These are phyloP conservation scores for Tolypocladium guangdongense DNA, from an alignment of 2,329 filamentous ascomycete species.

Conservation along the genomic window DNA sequence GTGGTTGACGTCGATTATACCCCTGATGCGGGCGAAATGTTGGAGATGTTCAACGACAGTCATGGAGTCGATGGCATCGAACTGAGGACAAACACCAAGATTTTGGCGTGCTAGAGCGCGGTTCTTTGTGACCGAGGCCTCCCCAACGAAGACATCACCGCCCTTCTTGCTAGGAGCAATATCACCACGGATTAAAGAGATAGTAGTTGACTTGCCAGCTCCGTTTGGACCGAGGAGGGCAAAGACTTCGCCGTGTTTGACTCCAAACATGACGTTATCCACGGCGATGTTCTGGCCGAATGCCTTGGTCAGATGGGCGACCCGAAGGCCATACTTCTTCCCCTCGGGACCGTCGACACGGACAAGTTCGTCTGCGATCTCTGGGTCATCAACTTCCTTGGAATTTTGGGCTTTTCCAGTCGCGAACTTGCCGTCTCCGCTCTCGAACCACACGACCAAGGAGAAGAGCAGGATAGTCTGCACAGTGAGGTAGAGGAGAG, in stretches of 20 bases:
- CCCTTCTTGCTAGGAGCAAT: constrained; percentile 57
- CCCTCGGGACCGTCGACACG: constrained; percentile 38
- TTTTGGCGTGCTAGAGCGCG: constrained; percentile 62
- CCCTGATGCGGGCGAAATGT: constrained; percentile 80
- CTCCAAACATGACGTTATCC: constrained; percentile 82
- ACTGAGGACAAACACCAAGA: constrained; percentile 82
- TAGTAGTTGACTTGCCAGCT: constrained; percentile 83
- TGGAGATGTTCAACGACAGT: constrained; percentile 75
- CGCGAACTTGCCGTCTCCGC: constrained; percentile 32
- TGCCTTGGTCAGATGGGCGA: constrained; percentile 67
- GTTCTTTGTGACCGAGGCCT: constrained; percentile 59
- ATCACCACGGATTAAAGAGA: constrained; percentile 80
- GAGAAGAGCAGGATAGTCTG: constrained; percentile 63
- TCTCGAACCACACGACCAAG: constrained; percentile 70
- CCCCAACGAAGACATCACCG: constrained; percentile 72
- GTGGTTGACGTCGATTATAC: constrained; percentile 61
- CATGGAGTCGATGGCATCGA: constrained; percentile 83
- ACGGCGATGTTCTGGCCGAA: constrained; percentile 71
- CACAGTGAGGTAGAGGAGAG: constrained; percentile 70
- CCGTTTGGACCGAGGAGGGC: constrained; percentile 84
- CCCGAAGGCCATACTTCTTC: constrained; percentile 57
- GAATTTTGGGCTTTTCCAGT: constrained; percentile 11
- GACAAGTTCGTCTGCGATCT: constrained; percentile 54
- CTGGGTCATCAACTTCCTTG: constrained; percentile 35
- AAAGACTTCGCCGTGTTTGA: constrained; percentile 73